Evolutionary conservation across 2,329 filamentous ascomycete species (phyloP).

Genomic region (Aspergillus sp.): DNA sequence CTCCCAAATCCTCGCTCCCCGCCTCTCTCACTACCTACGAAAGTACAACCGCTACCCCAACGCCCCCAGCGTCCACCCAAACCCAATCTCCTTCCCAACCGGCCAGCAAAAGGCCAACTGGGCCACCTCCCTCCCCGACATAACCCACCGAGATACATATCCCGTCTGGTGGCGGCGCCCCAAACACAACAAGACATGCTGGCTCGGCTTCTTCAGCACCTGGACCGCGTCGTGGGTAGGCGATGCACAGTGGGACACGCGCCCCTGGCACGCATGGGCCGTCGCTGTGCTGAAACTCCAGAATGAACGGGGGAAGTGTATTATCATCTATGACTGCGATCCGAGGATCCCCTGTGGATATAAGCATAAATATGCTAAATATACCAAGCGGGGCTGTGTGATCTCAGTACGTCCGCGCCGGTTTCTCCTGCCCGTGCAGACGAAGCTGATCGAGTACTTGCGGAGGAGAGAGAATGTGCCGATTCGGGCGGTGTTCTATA

Average conservation of each 20-base stretch:
- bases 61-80: background rate
- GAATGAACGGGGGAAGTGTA: background rate
- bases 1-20: background rate
- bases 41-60: background rate
- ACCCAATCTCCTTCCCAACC: background rate
- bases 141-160: background rate
- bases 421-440: background rate
- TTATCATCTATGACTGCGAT: conserved; percentile 4
- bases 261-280: background rate
- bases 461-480: background rate
- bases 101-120: background rate
- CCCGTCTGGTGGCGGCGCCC: background rate
- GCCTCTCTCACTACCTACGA: background rate
- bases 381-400: background rate
- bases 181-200: background rate
- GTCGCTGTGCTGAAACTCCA: background rate
- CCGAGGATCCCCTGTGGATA: background rate
- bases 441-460: background rate
- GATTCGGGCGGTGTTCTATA: background rate
- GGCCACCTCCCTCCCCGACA: background rate
- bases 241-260: background rate
- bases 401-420: background rate
- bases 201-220: background rate
- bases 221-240: background rate
- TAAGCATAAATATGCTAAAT: no score